Base-by-base conservation (phyloP, 2,329 filamentous ascomycete species). In the Colletotrichum falcatum region DNA sequence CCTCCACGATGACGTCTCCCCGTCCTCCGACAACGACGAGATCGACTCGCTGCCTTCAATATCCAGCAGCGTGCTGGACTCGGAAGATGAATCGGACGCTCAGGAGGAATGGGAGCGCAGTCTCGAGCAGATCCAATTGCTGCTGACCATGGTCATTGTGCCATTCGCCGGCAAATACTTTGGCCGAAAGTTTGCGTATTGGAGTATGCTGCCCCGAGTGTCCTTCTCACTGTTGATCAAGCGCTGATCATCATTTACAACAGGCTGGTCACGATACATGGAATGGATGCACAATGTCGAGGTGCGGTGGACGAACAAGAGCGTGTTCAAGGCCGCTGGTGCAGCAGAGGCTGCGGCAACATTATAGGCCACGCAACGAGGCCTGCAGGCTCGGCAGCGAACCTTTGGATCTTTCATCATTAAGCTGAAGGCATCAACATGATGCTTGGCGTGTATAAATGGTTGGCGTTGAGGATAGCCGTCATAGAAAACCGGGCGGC, bases 91-190 rank as follows among this genome's bases (percentile, higher is more conserved):
- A 71, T 94, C 92, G 48, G 95, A 98, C 79, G 96, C 96, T 12
- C 95, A 99, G 81, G 89, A 89, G 72, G 95, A 99, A 83, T 99
- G 96, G 96, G 92, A 95, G 76, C 93, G 95, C 77, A 97, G 93
- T 76, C 84, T 99, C 73, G 94, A 98, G 81, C 96, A 99, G 83
- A 83, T 99, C 71, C 94, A 99, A 83, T 86, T 98, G 74, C 86
- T 99, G 74, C 82, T 98, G 79, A 97, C 93, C 26, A 97, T 99
- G 94, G 92, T 98, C 59, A 82, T 98, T 75, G 92, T 99, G 61
- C 96, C 96, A 3, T 98, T 97, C 81, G 85, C 94, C 75, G 96
- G 96, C 70, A 99, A 98, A 83, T 98, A 94, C 83, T 90, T 98
- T 80, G 96, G 96, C 55, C 89, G 96, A 80, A 97, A 94, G 81